These are phyloP conservation scores for Thymus quinquecostatus DNA, from an alignment of 257 asterid species.

Conservation along the genomic window DNA sequence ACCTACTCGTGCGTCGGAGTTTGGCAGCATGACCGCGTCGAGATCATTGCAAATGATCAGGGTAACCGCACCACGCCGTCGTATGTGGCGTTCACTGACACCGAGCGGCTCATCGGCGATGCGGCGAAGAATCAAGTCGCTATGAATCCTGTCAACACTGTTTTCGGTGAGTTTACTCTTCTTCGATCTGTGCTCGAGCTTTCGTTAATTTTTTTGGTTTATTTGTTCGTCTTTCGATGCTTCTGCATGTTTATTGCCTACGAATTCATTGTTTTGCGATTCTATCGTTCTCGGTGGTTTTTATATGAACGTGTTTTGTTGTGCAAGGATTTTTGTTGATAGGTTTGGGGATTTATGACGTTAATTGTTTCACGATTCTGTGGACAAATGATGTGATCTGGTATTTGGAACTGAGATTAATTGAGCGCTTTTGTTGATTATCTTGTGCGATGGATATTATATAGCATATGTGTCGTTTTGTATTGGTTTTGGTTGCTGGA, in stretches of 20 bases:
- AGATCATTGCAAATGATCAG: conserved; percentile 38
- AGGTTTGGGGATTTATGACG: not conserved
- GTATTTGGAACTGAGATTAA: not conserved
- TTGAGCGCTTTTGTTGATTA: not conserved
- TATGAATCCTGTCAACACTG: conserved; percentile 34
- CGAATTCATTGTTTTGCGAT: not conserved
- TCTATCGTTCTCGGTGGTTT: not conserved
- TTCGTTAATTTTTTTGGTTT: not conserved
- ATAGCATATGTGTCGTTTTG: too few relatives aligned
- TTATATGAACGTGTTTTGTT: too few relatives aligned
- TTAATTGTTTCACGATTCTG: not conserved
- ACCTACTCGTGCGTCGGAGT: conserved; percentile 37
- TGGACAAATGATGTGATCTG: not conserved
- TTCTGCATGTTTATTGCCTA: not conserved
- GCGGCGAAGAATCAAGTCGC: conserved; percentile 40
- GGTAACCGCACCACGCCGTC: conserved; percentile 39
- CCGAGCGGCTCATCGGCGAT: conserved; percentile 37
- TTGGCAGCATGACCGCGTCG: conserved; percentile 35
- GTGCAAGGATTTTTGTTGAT: not conserved
- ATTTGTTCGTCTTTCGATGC: not conserved
- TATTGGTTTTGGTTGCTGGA: too few relatives aligned
- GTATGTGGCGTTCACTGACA: conserved; percentile 34
- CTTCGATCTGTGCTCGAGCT: not conserved
- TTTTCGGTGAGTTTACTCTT: conserved; percentile 30
- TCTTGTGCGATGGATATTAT: too few relatives aligned